Evolutionary conservation across 2,329 filamentous ascomycete genomes (phyloP).

Genomic region (Dactylellina parvicollis): DNA sequence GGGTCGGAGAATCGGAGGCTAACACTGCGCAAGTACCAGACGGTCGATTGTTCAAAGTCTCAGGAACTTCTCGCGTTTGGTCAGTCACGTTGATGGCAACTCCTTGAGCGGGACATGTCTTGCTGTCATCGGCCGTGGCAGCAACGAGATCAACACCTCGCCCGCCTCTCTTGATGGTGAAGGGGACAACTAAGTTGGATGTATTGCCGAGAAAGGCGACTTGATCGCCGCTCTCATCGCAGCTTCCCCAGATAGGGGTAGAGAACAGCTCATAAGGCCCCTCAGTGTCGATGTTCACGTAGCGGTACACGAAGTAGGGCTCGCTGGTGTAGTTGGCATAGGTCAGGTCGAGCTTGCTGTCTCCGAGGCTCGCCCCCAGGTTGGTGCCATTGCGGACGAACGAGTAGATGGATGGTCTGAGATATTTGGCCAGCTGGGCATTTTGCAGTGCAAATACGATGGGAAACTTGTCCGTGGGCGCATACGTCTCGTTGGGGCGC

Average conservation of each 20-base stretch:
- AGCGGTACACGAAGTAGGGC: slow-evolving; percentile 42
- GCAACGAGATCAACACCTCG: slow-evolving; percentile 50
- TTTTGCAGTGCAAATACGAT: slow-evolving; percentile 59
- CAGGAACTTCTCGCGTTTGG: slow-evolving; percentile 1
- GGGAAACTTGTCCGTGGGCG: slow-evolving; percentile 57
- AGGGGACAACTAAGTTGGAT: slow-evolving; percentile 30
- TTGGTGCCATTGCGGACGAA: slow-evolving; percentile 12
- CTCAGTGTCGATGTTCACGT: slow-evolving; percentile 35
- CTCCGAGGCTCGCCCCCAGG: slow-evolving; percentile 39
- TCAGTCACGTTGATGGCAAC: slow-evolving; percentile 6
- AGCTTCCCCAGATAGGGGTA: slow-evolving; percentile 17
- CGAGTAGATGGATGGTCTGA: background rate
- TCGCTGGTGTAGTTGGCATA: slow-evolving; percentile 23
- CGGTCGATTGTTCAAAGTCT: background rate
- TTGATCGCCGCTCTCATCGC: slow-evolving; percentile 38
- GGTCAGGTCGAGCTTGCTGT: slow-evolving; percentile 31
- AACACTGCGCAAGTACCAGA: slow-evolving; percentile 19
- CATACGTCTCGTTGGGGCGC: slow-evolving; percentile 59
- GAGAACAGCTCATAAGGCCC: slow-evolving; percentile 29
- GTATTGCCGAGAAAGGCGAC: slow-evolving; percentile 25
- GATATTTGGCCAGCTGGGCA: background rate
- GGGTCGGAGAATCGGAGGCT: slow-evolving; percentile 20
- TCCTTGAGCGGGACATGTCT: background rate
- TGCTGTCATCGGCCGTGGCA: slow-evolving; percentile 28
- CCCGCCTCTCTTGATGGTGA: slow-evolving; percentile 51